Evolutionary conservation across 345 rosid species (phyloP).

Genomic region (Abelmoschus esculentus): DNA sequence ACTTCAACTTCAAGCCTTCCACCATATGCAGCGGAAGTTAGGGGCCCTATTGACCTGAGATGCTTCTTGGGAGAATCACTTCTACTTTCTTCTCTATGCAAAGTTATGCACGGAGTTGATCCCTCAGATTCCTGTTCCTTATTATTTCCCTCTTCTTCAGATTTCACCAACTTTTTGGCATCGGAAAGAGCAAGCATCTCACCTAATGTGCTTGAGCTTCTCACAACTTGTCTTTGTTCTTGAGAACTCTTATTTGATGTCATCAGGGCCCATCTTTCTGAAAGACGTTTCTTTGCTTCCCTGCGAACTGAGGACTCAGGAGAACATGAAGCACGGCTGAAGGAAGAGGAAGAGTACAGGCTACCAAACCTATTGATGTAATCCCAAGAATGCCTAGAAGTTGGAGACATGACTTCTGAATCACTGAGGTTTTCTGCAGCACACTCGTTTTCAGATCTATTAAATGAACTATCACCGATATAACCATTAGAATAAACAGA

Average conservation of each 20-base stretch:
- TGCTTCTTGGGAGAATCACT: conserved; percentile 44
- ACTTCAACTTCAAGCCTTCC: conserved; percentile 40
- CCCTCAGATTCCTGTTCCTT: conserved; percentile 37
- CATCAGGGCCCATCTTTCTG: conserved; percentile 96
- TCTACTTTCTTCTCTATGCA: conserved; percentile 34
- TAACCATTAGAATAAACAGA: conserved; percentile 82
- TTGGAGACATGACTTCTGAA: conserved; percentile 67
- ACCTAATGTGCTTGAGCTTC: conserved; percentile 75
- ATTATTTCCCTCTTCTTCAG: conserved; percentile 30
- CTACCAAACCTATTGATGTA: conserved; percentile 60
- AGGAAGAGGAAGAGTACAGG: conserved; percentile 57
- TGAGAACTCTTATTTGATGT: conserved; percentile 52
- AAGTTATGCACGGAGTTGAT: conserved; percentile 43
- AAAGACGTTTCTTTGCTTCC: conserved; percentile 69
- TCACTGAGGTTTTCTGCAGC: conserved; percentile 56
- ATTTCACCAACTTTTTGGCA: conserved; percentile 29
- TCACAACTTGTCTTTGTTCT: conserved; percentile 37
- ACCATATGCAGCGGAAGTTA: conserved; percentile 39
- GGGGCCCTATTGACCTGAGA: conserved; percentile 67
- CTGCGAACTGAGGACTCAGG: conserved; percentile 85
- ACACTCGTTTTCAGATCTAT: conserved; percentile 58
- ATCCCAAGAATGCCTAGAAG: conserved; percentile 89
- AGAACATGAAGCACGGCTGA: conserved; percentile 65
- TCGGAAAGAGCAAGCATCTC: conserved; percentile 93
- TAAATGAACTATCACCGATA: conserved; percentile 68